phyloP scores from a whole-genome alignment of 768 basidiomycete species.

The Leccinum fibrillosum region DNA sequence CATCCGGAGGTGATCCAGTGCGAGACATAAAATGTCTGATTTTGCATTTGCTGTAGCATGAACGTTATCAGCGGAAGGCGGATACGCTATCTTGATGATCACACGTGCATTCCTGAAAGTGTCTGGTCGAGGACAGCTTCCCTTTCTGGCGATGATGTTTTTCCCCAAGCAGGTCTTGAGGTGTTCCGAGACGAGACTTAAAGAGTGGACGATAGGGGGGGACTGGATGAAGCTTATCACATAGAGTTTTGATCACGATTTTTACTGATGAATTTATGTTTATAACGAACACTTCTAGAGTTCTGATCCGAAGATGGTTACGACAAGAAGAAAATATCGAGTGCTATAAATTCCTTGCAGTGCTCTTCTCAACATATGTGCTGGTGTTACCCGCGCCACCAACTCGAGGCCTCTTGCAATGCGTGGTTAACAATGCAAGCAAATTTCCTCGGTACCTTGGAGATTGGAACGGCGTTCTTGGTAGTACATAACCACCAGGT shows the following conservation, averaged over 20 bases:
- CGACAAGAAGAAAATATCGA: background rate
- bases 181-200: background rate
- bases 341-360: background rate
- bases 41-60: slow-evolving; percentile 19
- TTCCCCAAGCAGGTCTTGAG: slow-evolving; percentile 13
- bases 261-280: background rate
- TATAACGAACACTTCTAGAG: background rate
- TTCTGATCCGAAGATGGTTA: background rate
- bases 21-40: slow-evolving; percentile 17
- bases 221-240: slow-evolving; percentile 1
- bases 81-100: slow-evolving; percentile 22
- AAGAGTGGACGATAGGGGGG: background rate
- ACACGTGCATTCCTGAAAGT: slow-evolving; percentile 13
- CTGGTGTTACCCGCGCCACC: slow-evolving; percentile 1
- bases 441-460: slow-evolving; percentile 7
- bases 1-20: slow-evolving; percentile 21
- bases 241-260: background rate
- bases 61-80: slow-evolving; percentile 20
- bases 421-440: background rate
- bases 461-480: background rate
- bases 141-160: slow-evolving; percentile 9
- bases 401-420: background rate
- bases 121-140: slow-evolving; percentile 10
- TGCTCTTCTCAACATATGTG: background rate
- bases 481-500: background rate